These are phyloP conservation scores for Cinnamomum micranthum DNA, from an alignment of 164 flowering plant genomes.

Conservation along the genomic window DNA sequence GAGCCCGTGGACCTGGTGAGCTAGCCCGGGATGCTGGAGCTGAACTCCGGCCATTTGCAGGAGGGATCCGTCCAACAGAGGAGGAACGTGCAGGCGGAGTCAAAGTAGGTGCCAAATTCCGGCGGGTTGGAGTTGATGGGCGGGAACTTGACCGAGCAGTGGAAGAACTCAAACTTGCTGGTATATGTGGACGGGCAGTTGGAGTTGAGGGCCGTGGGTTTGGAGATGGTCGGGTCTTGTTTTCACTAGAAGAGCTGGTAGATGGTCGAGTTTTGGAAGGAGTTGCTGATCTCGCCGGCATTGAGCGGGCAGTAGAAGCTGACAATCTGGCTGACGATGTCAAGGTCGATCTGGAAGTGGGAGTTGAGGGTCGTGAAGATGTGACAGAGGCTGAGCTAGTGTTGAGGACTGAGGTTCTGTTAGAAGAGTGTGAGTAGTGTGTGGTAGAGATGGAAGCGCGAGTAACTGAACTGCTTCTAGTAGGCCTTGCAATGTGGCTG, in stretches of 20 bases:
- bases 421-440: constrained; percentile 27
- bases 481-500: constrained; percentile 47
- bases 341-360: constrained; percentile 47
- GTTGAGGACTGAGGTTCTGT: constrained; percentile 63
- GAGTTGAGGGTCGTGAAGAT: constrained; percentile 83
- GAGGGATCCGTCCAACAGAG: constrained; percentile 47
- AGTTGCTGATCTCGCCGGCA: constrained; percentile 59
- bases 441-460: constrained; percentile 62
- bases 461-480: constrained; percentile 86
- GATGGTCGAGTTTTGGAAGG: constrained; percentile 67
- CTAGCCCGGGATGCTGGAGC: constrained; percentile 65
- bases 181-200: constrained; percentile 56
- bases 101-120: constrained; percentile 42
- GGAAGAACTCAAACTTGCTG: constrained; percentile 46
- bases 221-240: constrained; percentile 44
- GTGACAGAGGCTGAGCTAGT: constrained; percentile 90
- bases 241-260: constrained; percentile 39
- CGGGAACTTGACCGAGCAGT: constrained; percentile 54
- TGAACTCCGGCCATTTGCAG: constrained; percentile 47
- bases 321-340: constrained; percentile 61
- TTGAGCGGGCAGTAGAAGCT: constrained; percentile 59
- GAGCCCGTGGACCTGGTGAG: constrained; percentile 69
- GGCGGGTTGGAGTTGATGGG: constrained; percentile 87
- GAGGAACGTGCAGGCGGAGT: constrained; percentile 37
- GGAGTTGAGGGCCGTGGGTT: constrained; percentile 85